A percentile compares a stretch with the other conserved stretches of the same genome.
These are phyloP conservation scores for Chytriomyces sp. DNA, from an alignment of 192 early-diverging fungal species.

Conservation along the genomic window DNA sequence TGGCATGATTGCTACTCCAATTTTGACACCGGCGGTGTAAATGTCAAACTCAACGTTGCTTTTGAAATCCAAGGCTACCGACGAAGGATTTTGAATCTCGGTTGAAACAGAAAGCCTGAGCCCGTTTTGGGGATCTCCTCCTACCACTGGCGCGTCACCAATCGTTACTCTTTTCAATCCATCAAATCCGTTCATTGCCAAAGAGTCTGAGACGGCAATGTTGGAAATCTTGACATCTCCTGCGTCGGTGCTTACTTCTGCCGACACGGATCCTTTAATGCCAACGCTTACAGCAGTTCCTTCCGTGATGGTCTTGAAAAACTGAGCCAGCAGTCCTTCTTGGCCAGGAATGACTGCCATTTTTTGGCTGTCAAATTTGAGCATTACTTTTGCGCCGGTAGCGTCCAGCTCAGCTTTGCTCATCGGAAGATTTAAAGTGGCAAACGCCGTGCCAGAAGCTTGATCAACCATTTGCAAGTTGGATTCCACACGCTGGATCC, in stretches of 20 bases:
- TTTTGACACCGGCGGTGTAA: background rate
- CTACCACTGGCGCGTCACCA: background rate
- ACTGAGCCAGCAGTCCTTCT: slow-evolving; percentile 11
- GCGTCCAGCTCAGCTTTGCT: background rate
- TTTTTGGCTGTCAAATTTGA: background rate
- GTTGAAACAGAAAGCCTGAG: background rate
- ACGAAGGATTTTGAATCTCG: slow-evolving; percentile 14
- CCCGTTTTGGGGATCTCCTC: slow-evolving; percentile 11
- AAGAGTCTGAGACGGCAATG: slow-evolving; percentile 11
- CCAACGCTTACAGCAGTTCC: background rate
- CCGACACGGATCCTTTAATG: slow-evolving; percentile 8
- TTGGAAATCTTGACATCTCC: slow-evolving; percentile 1
- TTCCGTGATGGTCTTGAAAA: slow-evolving; percentile 13
- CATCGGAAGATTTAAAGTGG: background rate
- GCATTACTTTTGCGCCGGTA: background rate
- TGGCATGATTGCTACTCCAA: slow-evolving; percentile 24
- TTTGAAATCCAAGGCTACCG: background rate
- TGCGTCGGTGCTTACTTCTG: slow-evolving; percentile 7
- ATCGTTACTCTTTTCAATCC: slow-evolving; percentile 10
- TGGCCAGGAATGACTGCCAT: slow-evolving; percentile 26
- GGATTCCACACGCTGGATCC: slow-evolving; percentile 2
- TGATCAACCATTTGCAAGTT: slow-evolving; percentile 17
- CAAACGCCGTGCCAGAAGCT: slow-evolving; percentile 3
- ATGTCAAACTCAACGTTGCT: slow-evolving; percentile 6
- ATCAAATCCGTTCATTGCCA: slow-evolving; percentile 14